Evolutionary conservation across 2,329 filamentous ascomycete genomes (phyloP).

Genomic region (Zalaria sp.): DNA sequence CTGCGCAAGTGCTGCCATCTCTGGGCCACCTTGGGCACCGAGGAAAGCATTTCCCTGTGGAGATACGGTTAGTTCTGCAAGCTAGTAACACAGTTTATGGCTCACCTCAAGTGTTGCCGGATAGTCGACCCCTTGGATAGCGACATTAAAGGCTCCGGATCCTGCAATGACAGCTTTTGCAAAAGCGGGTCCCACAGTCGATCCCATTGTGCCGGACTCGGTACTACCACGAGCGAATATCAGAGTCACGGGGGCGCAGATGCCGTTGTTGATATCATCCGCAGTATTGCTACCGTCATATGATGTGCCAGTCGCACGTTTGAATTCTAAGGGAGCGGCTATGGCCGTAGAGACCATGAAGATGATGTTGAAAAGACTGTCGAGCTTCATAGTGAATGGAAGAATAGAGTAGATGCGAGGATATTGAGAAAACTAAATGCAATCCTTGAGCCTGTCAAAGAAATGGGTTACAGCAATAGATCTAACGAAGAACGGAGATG

Average conservation of each 20-base stretch:
- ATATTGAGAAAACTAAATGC: not conserved
- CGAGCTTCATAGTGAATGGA: slow-evolving; percentile 8
- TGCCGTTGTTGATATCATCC: slow-evolving; percentile 12
- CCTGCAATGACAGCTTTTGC: slow-evolving; percentile 28
- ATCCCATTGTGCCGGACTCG: slow-evolving; percentile 39
- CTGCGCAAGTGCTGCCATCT: slow-evolving; percentile 9
- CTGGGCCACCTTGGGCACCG: slow-evolving; percentile 9
- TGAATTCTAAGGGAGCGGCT: slow-evolving; percentile 7
- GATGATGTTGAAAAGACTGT: too few relatives aligned
- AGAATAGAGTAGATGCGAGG: not conserved
- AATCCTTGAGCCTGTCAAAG: too few relatives aligned
- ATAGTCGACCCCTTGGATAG: slow-evolving; percentile 42
- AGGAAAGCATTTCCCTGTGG: slow-evolving; percentile 4
- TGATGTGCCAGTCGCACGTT: slow-evolving; percentile 6
- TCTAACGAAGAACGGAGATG: too few relatives aligned
- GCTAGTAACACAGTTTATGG: too few relatives aligned
- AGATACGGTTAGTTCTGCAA: too few relatives aligned
- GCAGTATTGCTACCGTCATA: slow-evolving; percentile 9
- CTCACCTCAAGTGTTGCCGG: slow-evolving; percentile 20
- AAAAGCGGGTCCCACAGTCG: slow-evolving; percentile 35
- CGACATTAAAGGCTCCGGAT: slow-evolving; percentile 30
- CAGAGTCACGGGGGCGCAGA: slow-evolving; percentile 34
- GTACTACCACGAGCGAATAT: slow-evolving; percentile 44
- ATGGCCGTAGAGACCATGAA: slow-evolving; percentile 8
- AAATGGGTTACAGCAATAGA: too few relatives aligned